Evolutionary conservation across 768 basidiomycete species (phyloP), one percentile per base, ranked within the genome.

Genomic region (Serendipita sp.): DNA sequence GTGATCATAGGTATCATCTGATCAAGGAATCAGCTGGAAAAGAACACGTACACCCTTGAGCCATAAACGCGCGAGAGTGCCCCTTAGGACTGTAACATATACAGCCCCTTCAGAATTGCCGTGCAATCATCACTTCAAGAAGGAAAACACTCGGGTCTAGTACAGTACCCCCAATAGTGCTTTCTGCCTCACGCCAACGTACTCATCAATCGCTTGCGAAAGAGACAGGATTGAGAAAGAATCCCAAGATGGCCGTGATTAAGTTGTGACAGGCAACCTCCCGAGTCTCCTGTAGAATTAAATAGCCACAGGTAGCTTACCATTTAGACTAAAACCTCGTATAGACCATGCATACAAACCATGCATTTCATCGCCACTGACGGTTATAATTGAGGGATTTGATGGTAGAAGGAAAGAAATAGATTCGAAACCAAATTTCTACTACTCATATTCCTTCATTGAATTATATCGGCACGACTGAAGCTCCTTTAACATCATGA

Each of bases 31-130:
- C 67, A 90, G 88, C 73, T 90, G 71, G 89, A 92, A 72, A 91
- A 90, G 77, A 92, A 92, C 69, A 89, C 88, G 0, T 92, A 89
- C 30, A 69, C 66, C 64, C 37, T 67, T 45, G 68, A 69, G 18
- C 46, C 68, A 60, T 60, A 34, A 37, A 8, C 18, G 7, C 5
- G 48, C n/a, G 8, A 32, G 18, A 46, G 11, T 18, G 45, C 45
- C 11, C 11, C 18, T 46, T 46, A 13, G 45, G 45, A 13, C 45
- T 13, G 45, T 18, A 13, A 46, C 45, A 46, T 13, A 13, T 46
- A 18, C 45, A 46, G 18, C 45, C 45, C 45, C 45, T 18, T 13
- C 45, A 46, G 11, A 13, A 46, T 18, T 18, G 18, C 11, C 13
- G 45, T 18, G 13, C 45, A 46, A 46, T 13, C 45, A 13, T 13